phyloP scores from a whole-genome alignment of 257 asterid genomes.

The Linderniella brevidens region DNA sequence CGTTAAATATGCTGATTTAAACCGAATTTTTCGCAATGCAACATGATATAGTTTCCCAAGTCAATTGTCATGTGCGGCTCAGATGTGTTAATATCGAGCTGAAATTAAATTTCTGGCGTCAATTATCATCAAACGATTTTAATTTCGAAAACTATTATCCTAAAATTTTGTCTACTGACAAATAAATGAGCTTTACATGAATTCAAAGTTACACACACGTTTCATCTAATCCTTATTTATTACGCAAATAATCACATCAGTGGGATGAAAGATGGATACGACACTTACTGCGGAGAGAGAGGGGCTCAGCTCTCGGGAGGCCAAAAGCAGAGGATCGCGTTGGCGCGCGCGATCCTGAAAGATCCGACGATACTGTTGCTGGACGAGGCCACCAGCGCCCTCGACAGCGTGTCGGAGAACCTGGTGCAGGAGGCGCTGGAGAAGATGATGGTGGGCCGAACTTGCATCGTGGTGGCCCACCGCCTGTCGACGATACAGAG shows the following conservation, averaged over 20 bases:
- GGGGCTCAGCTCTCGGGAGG: constrained; percentile 4
- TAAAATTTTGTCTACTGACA: too few relatives aligned
- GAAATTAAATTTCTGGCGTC: too few relatives aligned
- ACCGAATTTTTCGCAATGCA: too few relatives aligned
- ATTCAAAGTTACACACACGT: too few relatives aligned
- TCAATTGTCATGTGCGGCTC: too few relatives aligned
- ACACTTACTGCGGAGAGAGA: constrained; percentile 4
- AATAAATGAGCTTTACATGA: too few relatives aligned
- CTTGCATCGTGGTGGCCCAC: constrained; percentile 3
- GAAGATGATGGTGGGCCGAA: constrained; percentile 6
- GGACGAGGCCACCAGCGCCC: constrained; percentile 4
- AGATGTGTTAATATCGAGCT: too few relatives aligned
- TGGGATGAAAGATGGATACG: constrained; percentile 1
- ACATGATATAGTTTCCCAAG: too few relatives aligned
- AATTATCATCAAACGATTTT: too few relatives aligned
- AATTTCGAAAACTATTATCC: too few relatives aligned
- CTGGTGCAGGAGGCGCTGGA: constrained; percentile 4
- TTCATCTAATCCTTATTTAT: too few relatives aligned
- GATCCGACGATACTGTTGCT: constrained; percentile 4
- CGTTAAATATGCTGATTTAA: too few relatives aligned
- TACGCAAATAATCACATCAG: background rate
- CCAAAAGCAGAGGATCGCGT: constrained; percentile 3
- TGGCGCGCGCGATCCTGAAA: constrained; percentile 5
- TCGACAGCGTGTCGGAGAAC: constrained; percentile 5
- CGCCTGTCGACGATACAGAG: constrained; percentile 4